Evolutionary conservation across 805 yeast species (phyloP).

Genomic region (Trichomonascus vanleenenianus): DNA sequence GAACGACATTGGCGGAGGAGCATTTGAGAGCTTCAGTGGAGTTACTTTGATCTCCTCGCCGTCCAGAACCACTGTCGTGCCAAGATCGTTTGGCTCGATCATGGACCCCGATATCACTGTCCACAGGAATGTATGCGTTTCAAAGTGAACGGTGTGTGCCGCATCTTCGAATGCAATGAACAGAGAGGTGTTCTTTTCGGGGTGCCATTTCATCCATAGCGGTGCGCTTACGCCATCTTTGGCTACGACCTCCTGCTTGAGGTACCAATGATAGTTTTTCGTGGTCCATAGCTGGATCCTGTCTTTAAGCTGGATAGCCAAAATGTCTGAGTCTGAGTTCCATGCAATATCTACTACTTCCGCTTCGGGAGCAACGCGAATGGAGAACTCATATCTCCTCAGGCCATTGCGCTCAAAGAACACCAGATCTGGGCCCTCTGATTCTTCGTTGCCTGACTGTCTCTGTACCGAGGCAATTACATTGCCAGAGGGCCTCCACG

Average conservation of each 20-base stretch:
- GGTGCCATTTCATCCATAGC: constrained; percentile 59
- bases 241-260: constrained; percentile 67
- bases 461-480: constrained; percentile 77
- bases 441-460: constrained; percentile 18
- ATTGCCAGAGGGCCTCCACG: constrained; percentile 92
- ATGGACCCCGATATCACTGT: constrained; percentile 63
- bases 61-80: constrained; percentile 76
- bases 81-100: constrained; percentile 58
- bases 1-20: constrained; percentile 89
- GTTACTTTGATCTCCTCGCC: constrained; percentile 66
- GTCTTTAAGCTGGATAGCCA: constrained; percentile 57
- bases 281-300: constrained; percentile 83
- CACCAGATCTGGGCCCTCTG: constrained; percentile 33
- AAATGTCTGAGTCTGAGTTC: constrained; percentile 73
- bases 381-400: constrained; percentile 75
- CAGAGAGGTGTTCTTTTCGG: constrained; percentile 74
- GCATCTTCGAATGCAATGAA: constrained; percentile 38
- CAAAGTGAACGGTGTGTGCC: constrained; percentile 33
- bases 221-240: background rate
- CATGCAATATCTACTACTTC: constrained; percentile 51
- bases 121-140: constrained; percentile 60
- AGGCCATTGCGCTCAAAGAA: constrained; percentile 93
- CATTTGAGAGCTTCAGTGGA: constrained; percentile 75
- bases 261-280: constrained; percentile 92
- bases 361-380: constrained; percentile 50